These are phyloP conservation scores for Chalciporus sp. DNA, from an alignment of 1,284 basidiomycete genomes.

Conservation along the genomic window DNA sequence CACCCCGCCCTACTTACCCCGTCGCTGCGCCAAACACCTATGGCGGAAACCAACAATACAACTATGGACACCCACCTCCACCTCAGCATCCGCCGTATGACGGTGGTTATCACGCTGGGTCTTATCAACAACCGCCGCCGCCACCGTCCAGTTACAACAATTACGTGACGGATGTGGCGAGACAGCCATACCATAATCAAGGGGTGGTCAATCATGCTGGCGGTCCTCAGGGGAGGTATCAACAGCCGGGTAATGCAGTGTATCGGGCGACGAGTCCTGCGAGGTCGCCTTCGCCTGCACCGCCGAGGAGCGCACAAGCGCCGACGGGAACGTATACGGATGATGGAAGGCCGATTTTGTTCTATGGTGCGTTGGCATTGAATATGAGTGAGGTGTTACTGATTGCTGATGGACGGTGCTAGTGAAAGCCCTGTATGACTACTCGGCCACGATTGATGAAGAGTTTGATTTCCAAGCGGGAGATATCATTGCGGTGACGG, in stretches of 20 bases:
- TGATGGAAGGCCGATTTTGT: constrained; percentile 76
- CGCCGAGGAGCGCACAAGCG: constrained; percentile 36
- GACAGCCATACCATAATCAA: constrained; percentile 16
- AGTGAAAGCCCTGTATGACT: constrained; percentile 95
- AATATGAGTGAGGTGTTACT: constrained; percentile 1
- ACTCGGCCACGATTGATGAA: constrained; percentile 82
- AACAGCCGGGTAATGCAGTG: constrained; percentile 3
- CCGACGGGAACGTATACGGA: constrained; percentile 77
- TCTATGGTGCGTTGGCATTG: constrained; percentile 66
- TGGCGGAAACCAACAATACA: constrained; percentile 9
- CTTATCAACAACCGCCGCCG: constrained; percentile 13
- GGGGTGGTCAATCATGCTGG: constrained; percentile 6
- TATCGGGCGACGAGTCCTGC: constrained; percentile 28
- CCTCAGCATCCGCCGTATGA: constrained; percentile 26
- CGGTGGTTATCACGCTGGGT: constrained; percentile 13
- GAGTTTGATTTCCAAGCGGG: constrained; percentile 92
- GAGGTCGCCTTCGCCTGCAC: constrained; percentile 41
- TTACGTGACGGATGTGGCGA: constrained; percentile 9
- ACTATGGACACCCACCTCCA: constrained; percentile 18
- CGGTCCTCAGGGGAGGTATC: constrained; percentile 12
- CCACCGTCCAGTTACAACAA: constrained; percentile 14
- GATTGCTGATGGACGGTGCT: background rate
- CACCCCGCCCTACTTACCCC: constrained; percentile 23
- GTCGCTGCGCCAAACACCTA: constrained; percentile 16
- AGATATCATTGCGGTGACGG: constrained; percentile 91